phyloP scores from a whole-genome alignment of 108 stramenopile genomes.

The Cyclotella cryptica region DNA sequence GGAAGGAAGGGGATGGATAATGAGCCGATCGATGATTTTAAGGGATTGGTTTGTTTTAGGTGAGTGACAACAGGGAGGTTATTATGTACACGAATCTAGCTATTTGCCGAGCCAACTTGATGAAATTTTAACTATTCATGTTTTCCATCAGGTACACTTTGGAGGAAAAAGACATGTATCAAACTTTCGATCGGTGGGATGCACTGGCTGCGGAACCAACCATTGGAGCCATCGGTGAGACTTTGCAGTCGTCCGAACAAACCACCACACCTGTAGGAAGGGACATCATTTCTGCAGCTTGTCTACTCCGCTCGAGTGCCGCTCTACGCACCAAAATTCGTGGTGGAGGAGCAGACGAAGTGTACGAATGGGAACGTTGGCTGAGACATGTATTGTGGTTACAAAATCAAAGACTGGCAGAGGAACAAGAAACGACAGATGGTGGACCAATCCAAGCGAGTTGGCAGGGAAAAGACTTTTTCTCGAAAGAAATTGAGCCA shows the following conservation, averaged over 20 bases:
- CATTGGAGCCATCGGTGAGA: background rate
- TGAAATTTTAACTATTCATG: background rate
- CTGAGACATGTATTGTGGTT: slow-evolving; percentile 43
- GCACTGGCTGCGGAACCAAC: slow-evolving; percentile 43
- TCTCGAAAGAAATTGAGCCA: slow-evolving; percentile 47
- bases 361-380: slow-evolving; percentile 58
- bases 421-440: background rate
- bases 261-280: slow-evolving; percentile 43
- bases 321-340: slow-evolving; percentile 52
- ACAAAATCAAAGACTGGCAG: background rate
- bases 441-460: background rate
- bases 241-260: background rate
- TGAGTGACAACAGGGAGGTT: background rate
- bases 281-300: slow-evolving; percentile 52
- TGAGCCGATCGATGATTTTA: slow-evolving; percentile 68
- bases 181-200: slow-evolving; percentile 66
- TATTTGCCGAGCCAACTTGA: background rate
- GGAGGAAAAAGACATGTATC: slow-evolving; percentile 62
- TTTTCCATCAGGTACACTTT: slow-evolving; percentile 44
- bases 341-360: slow-evolving; percentile 54
- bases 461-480: slow-evolving; percentile 60
- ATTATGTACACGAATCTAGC: background rate
- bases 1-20: slow-evolving; percentile 62
- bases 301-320: slow-evolving; percentile 57
- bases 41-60: slow-evolving; percentile 68